phyloP scores from a whole-genome alignment of 495 filamentous ascomycete species.

The Hypoxylon rickii region DNA sequence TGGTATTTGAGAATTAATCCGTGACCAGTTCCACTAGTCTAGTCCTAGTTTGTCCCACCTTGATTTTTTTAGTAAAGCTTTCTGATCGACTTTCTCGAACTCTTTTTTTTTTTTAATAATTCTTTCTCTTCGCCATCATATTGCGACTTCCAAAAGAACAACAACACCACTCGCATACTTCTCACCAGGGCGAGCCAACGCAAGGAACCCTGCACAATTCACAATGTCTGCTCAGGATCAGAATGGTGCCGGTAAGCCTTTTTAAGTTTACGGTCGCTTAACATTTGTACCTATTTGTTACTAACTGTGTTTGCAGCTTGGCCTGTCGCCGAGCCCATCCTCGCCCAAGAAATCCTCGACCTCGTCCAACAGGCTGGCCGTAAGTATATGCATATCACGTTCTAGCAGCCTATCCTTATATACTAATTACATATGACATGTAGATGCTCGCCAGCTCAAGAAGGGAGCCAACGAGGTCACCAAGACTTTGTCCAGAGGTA shows the following conservation, averaged over 20 bases:
- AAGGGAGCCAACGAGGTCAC: conserved; percentile 70
- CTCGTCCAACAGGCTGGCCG: conserved; percentile 81
- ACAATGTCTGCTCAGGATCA: conserved; percentile 59
- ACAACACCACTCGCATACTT: conserved; percentile 16
- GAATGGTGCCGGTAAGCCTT: conserved; percentile 48
- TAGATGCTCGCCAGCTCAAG: conserved; percentile 81
- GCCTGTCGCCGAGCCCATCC: conserved; percentile 81
- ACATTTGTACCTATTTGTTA: no score
- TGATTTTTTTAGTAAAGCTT: no score
- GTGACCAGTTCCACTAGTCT: no score
- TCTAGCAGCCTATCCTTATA: not conserved
- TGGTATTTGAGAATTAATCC: conserved; percentile 2
- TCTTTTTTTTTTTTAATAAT: conserved; percentile 8
- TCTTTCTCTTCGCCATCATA: not conserved
- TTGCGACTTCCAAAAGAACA: conserved; percentile 7
- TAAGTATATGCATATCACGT: conserved; percentile 18
- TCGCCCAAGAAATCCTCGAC: conserved; percentile 83
- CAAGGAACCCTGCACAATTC: conserved; percentile 62
- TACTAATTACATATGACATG: conserved; percentile 7
- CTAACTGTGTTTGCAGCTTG: conserved; percentile 66
- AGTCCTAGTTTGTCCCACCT: no score
- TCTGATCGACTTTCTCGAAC: no score
- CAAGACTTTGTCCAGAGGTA: conserved; percentile 59
- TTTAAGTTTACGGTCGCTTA: no score
- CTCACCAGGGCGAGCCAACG: conserved; percentile 60